Evolutionary conservation across 78 protist genomes (phyloP), one percentile per base, ranked within the genome.

Genomic region (Dictyostelium firmibasis): DNA sequence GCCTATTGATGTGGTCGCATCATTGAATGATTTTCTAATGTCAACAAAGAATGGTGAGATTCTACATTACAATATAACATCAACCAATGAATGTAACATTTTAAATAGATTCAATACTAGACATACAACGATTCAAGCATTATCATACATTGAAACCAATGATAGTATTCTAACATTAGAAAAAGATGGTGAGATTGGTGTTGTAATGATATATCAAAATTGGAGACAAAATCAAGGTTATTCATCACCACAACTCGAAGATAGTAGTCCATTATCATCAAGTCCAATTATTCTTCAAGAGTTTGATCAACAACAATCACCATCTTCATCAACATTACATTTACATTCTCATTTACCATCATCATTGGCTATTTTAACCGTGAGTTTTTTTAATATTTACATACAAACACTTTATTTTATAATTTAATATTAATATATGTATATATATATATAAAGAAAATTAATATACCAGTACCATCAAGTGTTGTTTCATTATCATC

Each of bases 181-280:
- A 43, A 81, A 47, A 64, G 87, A 89, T 27, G 75, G 64, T 3
- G 94, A 89, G 9, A 89, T 89, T 13, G 36, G 75, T 25, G 94
- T 89, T 25, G 87, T 89, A n/a, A 67, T 86, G 74, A 9, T 89
- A 76, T 89, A 89, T 36, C 94, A 89, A 67, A 89, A 89, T 50
- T 89, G 94, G 94, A 43, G 94, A 81, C 87, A 79, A 85, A 89
- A 89, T 69, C 94, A 89, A 69, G 29, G n/a, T 43, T 83, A 62
- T 36, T 60, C 50, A 31, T 31, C 47, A 27, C 38, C 53, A 27
- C 64, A 41, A 25, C 43, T 81, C 3, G 74, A 33, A 33, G 87
- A 69, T n/a, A 70, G 53, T 89, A 57, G 76, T 57, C 82, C 41
- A 38, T n/a, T 41, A 29, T 62, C 33, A 75, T 67, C 41, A 57